Evolutionary conservation across 2,329 filamentous ascomycete species (phyloP).

Genomic region (Colletotrichum coccodes): DNA sequence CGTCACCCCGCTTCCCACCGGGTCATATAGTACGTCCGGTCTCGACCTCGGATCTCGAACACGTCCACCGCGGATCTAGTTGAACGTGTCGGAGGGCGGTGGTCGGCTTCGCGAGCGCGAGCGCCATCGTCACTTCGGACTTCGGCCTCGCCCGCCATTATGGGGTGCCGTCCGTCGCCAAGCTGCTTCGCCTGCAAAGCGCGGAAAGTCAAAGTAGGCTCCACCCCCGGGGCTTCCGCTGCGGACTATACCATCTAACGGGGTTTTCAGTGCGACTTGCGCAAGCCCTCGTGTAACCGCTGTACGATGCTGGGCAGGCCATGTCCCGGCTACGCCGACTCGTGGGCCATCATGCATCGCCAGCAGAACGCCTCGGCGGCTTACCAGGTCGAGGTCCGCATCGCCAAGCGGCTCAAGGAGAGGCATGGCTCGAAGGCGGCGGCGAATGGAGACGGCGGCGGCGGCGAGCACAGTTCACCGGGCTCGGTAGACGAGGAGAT

Average conservation of each 20-base stretch:
- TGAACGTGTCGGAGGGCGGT: not conserved
- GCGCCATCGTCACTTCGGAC: too few species aligned
- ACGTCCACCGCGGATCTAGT: not conserved
- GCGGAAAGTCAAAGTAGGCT: slow-evolving; percentile 20
- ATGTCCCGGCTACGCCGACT: slow-evolving; percentile 52
- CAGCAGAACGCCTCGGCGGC: slow-evolving; percentile 24
- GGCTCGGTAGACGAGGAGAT: not conserved
- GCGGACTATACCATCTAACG: not conserved
- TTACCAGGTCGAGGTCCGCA: slow-evolving; percentile 3
- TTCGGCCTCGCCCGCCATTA: slow-evolving; percentile 35
- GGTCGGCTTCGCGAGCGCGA: too few species aligned
- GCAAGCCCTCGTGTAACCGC: slow-evolving; percentile 48
- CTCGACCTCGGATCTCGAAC: too few species aligned
- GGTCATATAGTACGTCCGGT: too few species aligned
- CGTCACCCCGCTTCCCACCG: not conserved
- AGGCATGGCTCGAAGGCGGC: not conserved
- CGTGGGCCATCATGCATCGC: slow-evolving; percentile 46
- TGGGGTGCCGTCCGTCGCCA: slow-evolving; percentile 11
- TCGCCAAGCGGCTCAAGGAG: slow-evolving; percentile 24
- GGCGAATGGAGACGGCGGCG: not conserved
- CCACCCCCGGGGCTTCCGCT: not conserved
- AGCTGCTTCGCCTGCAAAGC: slow-evolving; percentile 28
- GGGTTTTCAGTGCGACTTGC: slow-evolving; percentile 48
- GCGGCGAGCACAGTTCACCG: not conserved
- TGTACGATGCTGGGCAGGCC: slow-evolving; percentile 50